Evolutionary conservation across 2,329 filamentous ascomycete genomes (phyloP).

Genomic region (Botryotinia globosa): DNA sequence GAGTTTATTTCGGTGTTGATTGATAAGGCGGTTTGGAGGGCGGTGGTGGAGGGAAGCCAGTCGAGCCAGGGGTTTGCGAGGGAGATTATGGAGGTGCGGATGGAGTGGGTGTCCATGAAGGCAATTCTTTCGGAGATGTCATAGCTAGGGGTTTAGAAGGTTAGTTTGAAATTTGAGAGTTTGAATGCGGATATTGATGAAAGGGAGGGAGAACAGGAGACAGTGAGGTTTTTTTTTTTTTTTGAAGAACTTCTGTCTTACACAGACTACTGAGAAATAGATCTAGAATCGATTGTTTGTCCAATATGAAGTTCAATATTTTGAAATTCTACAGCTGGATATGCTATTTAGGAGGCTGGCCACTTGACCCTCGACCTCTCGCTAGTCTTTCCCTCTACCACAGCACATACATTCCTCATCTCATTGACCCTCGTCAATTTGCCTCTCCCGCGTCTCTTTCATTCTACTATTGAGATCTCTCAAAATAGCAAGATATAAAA

Average conservation of each 20-base stretch:
- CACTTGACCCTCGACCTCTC: not conserved
- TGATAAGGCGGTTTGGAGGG: conserved; percentile 58
- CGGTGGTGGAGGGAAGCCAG: conserved; percentile 64
- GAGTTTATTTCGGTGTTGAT: conserved; percentile 77
- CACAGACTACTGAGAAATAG: no score
- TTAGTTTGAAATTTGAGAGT: not conserved
- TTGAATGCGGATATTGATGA: no score
- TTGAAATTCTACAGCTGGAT: not conserved
- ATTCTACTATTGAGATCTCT: accelerated
- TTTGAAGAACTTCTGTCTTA: not conserved
- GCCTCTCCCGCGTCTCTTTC: no score
- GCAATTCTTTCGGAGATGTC: conserved; percentile 75
- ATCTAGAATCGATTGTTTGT: not conserved
- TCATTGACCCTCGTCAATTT: not conserved
- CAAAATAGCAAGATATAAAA: not conserved
- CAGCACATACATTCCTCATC: not conserved
- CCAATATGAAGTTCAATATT: no score
- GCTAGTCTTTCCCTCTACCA: no score
- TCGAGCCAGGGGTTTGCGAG: conserved; percentile 94
- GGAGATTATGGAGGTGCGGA: conserved; percentile 80
- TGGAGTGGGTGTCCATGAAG: conserved; percentile 84
- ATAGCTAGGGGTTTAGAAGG: not conserved
- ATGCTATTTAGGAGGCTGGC: not conserved
- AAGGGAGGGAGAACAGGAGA: not conserved
- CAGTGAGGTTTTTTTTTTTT: not conserved